Percentiles rank a stretch among this genome's conserved stretches.
Conservation (phyloP, 805 yeast species). For the Nakazawaea wickerhamii region DNA sequence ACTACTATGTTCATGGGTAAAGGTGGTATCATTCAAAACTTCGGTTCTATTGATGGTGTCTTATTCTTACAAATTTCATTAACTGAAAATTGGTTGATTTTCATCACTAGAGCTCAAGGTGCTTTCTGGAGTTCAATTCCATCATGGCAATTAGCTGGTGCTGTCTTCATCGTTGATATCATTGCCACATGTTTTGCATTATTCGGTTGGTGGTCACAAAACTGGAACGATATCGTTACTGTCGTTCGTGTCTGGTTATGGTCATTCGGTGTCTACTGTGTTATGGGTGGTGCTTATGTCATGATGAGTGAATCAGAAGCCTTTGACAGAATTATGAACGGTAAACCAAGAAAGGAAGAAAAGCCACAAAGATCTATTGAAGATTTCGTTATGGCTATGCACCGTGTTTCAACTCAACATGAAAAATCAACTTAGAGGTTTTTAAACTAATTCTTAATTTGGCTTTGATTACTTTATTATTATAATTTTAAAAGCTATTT, state of each 20-base stretch:
- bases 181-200: conserved; percentile 87
- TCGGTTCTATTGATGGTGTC: conserved; percentile 91
- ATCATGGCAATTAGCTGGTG: conserved; percentile 96
- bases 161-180: conserved; percentile 85
- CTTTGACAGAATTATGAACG: conserved; percentile 81
- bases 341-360: conserved; percentile 58
- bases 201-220: conserved; percentile 98
- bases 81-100: conserved; percentile 96
- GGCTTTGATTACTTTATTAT: conserved; percentile 10
- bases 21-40: conserved; percentile 95
- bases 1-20: conserved; percentile 87
- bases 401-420: conserved; percentile 86
- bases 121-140: conserved; percentile 97
- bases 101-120: conserved; percentile 95
- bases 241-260: conserved; percentile 92
- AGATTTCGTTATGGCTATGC: conserved; percentile 82
- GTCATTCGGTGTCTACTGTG: conserved; percentile 96
- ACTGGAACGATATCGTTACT: conserved; percentile 94
- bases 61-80: conserved; percentile 89
- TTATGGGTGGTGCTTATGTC: conserved; percentile 95
- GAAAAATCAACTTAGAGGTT: conserved; percentile 59
- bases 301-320: conserved; percentile 77
- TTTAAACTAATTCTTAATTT: conserved; percentile 1
- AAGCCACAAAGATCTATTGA: conserved; percentile 65
- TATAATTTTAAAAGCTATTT: conserved; percentile 8